A percentile compares a stretch with the other conserved stretches of the same genome.
Evolutionary conservation across 2,329 filamentous ascomycete genomes (phyloP).

Genomic region (Colletotrichum paranaense): DNA sequence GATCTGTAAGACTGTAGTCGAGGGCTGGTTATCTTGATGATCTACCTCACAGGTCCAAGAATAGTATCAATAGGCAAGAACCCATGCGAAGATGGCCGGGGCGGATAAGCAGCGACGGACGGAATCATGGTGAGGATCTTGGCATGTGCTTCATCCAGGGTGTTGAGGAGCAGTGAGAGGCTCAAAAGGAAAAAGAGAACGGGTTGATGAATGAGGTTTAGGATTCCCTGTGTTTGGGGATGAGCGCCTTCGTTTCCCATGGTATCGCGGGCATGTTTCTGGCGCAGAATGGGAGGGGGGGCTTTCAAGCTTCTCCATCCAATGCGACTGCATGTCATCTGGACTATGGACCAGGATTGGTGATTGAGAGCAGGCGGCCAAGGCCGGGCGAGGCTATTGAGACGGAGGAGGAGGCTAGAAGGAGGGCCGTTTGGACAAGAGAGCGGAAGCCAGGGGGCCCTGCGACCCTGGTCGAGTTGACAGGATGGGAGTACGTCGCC

Average conservation of each 20-base stretch:
- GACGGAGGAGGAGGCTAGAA: neutral
- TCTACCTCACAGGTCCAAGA: conserved; percentile 27
- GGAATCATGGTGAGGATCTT: conserved; percentile 24
- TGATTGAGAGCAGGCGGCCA: neutral
- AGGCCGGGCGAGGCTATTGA: conserved; percentile 12
- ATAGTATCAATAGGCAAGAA: conserved; percentile 22
- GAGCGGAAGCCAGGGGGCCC: conserved; percentile 5
- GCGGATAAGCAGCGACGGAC: conserved; percentile 12
- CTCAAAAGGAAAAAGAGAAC: neutral
- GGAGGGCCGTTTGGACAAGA: conserved; percentile 6
- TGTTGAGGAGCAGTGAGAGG: conserved; percentile 10
- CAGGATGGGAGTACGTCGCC: conserved; percentile 30
- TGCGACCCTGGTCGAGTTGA: conserved; percentile 17
- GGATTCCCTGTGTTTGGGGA: conserved; percentile 22
- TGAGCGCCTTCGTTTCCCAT: conserved; percentile 31
- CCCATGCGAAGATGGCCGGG: conserved; percentile 17
- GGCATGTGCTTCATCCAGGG: conserved; percentile 32
- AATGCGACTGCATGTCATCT: conserved; percentile 27
- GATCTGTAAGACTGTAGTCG: neutral
- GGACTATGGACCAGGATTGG: conserved; percentile 2
- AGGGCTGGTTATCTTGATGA: conserved; percentile 9
- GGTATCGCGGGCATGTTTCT: conserved; percentile 21
- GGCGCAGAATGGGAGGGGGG: neutral
- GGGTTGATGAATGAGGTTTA: neutral
- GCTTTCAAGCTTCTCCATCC: conserved; percentile 24